Percentiles rank a stretch among this genome's conserved stretches.
Conservation (phyloP, 2,329 filamentous ascomycete species). For the Aspergillus fructus region DNA sequence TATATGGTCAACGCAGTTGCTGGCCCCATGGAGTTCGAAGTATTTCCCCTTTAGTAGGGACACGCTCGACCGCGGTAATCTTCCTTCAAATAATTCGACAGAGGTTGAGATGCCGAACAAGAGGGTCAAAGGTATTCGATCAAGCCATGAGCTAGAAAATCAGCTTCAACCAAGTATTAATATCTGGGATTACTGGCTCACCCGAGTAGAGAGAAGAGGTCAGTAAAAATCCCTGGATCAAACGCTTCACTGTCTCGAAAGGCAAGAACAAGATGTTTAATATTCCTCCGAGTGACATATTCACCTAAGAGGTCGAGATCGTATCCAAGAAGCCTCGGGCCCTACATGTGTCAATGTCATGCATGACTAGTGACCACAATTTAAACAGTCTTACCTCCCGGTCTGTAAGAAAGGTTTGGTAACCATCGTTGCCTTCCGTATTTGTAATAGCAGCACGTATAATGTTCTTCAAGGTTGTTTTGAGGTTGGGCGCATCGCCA, state of each 20-base stretch:
- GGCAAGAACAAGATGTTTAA: slow-evolving; percentile 43
- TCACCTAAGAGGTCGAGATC: slow-evolving; percentile 47
- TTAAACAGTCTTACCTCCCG: slow-evolving; percentile 32
- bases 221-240: slow-evolving; percentile 44
- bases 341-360: slow-evolving; percentile 23
- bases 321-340: slow-evolving; percentile 44
- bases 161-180: slow-evolving; percentile 21
- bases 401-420: slow-evolving; percentile 39
- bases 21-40: slow-evolving; percentile 53
- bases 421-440: slow-evolving; percentile 38
- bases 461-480: slow-evolving; percentile 47
- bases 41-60: slow-evolving; percentile 53
- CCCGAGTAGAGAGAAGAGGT: slow-evolving; percentile 48
- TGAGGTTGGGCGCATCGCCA: slow-evolving; percentile 46
- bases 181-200: slow-evolving; percentile 27
- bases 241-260: slow-evolving; percentile 50
- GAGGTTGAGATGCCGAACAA: slow-evolving; percentile 64
- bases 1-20: slow-evolving; percentile 46
- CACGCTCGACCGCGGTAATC: slow-evolving; percentile 54
- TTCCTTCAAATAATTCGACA: slow-evolving; percentile 59
- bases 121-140: slow-evolving; percentile 60
- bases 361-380: neutral
- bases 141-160: slow-evolving; percentile 55
- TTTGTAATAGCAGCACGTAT: slow-evolving; percentile 43
- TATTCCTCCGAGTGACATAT: slow-evolving; percentile 38